A percentile compares a stretch with the other conserved stretches of the same genome.
Conservation (phyloP, 164 flowering plant genomes). For the Vitis rupestris region DNA sequence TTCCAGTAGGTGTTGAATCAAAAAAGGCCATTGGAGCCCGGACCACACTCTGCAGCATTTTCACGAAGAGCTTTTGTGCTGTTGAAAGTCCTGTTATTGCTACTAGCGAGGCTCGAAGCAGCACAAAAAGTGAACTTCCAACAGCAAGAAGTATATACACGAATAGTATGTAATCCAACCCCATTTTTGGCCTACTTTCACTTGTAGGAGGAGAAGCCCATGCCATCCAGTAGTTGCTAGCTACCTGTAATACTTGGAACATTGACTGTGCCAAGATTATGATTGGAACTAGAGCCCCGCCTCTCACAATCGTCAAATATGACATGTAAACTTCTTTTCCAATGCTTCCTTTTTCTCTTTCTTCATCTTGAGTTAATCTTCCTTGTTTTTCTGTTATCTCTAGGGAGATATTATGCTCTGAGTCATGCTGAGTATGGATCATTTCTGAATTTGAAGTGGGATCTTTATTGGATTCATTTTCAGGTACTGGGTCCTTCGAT, state of each 20-base stretch:
- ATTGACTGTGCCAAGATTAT: constrained; percentile 74
- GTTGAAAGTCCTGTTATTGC: constrained; percentile 65
- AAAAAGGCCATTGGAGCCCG: constrained; percentile 97
- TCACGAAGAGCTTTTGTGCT: constrained; percentile 67
- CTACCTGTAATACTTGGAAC: constrained; percentile 77
- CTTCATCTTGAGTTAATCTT: constrained; percentile 79
- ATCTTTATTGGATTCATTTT: constrained; percentile 33
- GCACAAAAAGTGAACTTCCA: constrained; percentile 77
- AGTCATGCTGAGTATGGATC: constrained; percentile 42
- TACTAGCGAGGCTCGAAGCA: constrained; percentile 59
- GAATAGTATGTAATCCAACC: constrained; percentile 47
- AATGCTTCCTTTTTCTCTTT: constrained; percentile 89
- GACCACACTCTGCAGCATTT: constrained; percentile 74
- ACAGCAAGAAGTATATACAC: constrained; percentile 72
- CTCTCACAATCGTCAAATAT: constrained; percentile 66
- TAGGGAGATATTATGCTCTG: constrained; percentile 45
- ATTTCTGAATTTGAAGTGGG: constrained; percentile 27
- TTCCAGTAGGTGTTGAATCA: constrained; percentile 95
- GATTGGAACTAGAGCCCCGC: constrained; percentile 70
- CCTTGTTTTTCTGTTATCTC: constrained; percentile 67
- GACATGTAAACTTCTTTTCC: constrained; percentile 86
- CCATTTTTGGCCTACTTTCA: constrained; percentile 31
- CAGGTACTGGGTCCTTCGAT: constrained; percentile 20
- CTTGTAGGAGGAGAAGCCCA: constrained; percentile 81
- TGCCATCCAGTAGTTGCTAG: constrained; percentile 98